These are phyloP conservation scores for Solanum aculeatissimum DNA, from an alignment of 305 asterid species.

Conservation along the genomic window DNA sequence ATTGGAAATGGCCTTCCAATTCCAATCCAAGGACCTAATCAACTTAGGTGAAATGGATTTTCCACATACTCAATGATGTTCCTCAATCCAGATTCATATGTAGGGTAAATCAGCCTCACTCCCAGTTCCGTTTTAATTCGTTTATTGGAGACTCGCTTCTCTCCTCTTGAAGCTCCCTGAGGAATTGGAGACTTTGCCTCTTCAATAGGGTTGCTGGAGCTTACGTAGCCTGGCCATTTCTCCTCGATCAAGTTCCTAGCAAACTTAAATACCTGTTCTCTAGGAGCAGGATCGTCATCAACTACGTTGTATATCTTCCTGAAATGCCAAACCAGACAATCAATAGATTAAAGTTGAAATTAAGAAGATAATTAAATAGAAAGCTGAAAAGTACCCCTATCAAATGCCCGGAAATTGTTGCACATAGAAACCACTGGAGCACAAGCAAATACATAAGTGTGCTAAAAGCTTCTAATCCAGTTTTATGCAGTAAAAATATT, in stretches of 20 bases:
- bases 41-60: slow-evolving; percentile 4
- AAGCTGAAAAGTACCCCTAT: background rate
- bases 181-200: slow-evolving; percentile 4
- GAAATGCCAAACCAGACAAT: background rate
- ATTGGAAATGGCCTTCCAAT: background rate
- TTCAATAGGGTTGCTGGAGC: slow-evolving; percentile 10
- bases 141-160: slow-evolving; percentile 69
- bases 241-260: slow-evolving; percentile 48
- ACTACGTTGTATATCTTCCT: slow-evolving; percentile 67
- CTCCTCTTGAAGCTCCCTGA: slow-evolving; percentile 25
- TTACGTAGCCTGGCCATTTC: slow-evolving; percentile 30
- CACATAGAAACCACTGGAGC: background rate
- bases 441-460: background rate
- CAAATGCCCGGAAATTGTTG: background rate
- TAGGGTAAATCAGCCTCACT: slow-evolving; percentile 53
- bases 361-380: background rate
- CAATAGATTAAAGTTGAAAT: background rate
- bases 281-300: slow-evolving; percentile 84
- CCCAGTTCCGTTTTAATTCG: slow-evolving; percentile 67
- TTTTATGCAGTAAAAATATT: background rate
- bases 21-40: background rate
- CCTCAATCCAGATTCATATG: slow-evolving; percentile 58
- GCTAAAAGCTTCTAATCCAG: background rate
- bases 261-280: slow-evolving; percentile 49
- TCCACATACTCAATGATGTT: slow-evolving; percentile 36